Percentiles rank a stretch among this genome's conserved stretches.
phyloP scores from a whole-genome alignment of 2,329 filamentous ascomycete genomes.

The Talaromyces sp. region DNA sequence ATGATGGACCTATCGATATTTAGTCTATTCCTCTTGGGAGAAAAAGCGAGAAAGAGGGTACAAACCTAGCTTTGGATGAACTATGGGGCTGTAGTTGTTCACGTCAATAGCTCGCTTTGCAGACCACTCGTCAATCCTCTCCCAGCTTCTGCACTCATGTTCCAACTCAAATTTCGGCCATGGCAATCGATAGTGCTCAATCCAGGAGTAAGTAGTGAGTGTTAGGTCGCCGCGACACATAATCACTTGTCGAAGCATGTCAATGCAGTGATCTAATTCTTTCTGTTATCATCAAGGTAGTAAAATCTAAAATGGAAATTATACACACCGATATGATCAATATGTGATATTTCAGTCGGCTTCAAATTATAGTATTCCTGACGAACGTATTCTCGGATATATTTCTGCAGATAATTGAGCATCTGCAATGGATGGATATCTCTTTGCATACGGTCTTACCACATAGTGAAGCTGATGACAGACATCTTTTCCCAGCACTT shows the following conservation, averaged over 20 bases:
- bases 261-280: conserved; percentile 16
- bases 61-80: not conserved
- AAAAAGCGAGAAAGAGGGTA: not conserved
- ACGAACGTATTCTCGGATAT: not conserved
- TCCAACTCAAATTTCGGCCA: conserved; percentile 2
- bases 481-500: not conserved
- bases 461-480: not conserved
- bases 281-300: not conserved
- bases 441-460: not conserved
- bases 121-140: not conserved
- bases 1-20: not conserved
- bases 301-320: no score
- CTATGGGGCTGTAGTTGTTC: not conserved
- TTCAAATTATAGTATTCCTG: not conserved
- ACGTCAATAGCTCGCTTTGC: not conserved
- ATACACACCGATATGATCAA: not conserved
- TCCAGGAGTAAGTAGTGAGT: conserved; percentile 5
- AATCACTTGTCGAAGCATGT: conserved; percentile 10
- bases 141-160: not conserved
- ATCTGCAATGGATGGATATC: not conserved
- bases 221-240: conserved; percentile 14
- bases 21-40: not conserved
- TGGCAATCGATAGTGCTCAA: not conserved
- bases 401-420: not conserved
- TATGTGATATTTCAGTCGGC: not conserved